phyloP scores from a whole-genome alignment of 148 eudicot species.

The Camellia granthamiana region DNA sequence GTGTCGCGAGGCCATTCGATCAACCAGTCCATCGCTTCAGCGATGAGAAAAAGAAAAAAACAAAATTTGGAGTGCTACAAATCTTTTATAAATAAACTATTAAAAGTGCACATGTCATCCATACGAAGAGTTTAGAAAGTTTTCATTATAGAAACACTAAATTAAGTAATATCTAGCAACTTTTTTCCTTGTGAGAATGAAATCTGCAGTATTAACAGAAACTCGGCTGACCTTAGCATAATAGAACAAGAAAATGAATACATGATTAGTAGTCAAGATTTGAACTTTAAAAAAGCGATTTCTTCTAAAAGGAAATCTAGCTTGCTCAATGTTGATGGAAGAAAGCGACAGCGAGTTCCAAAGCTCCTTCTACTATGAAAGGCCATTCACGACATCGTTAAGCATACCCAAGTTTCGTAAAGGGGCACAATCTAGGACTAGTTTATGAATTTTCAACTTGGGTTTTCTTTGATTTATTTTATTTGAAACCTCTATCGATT shows the following conservation, averaged over 20 bases:
- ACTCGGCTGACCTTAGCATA: slow-evolving; percentile 74
- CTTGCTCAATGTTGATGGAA: slow-evolving; percentile 15
- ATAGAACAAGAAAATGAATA: slow-evolving; percentile 34
- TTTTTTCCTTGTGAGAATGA: slow-evolving; percentile 8
- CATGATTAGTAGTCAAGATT: slow-evolving; percentile 45
- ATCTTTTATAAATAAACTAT: too few species aligned
- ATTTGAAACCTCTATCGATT: neutral
- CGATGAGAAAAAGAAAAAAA: too few species aligned
- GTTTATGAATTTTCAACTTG: neutral
- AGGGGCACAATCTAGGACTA: neutral
- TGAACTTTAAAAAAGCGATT: slow-evolving; percentile 27
- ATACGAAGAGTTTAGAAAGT: too few species aligned
- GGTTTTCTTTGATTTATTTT: neutral
- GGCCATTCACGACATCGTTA: neutral
- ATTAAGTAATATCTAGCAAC: neutral
- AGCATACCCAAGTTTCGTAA: neutral
- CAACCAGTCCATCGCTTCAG: too few species aligned
- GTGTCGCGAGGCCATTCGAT: too few species aligned
- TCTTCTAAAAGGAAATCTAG: slow-evolving; percentile 6
- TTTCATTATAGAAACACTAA: too few species aligned
- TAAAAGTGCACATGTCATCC: too few species aligned
- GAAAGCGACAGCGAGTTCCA: slow-evolving; percentile 24
- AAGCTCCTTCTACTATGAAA: slow-evolving; percentile 8
- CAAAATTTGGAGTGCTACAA: too few species aligned
- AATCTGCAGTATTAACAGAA: slow-evolving; percentile 49